Base-by-base conservation (phyloP, 306 rosid species). In the Corylus avellana region DNA sequence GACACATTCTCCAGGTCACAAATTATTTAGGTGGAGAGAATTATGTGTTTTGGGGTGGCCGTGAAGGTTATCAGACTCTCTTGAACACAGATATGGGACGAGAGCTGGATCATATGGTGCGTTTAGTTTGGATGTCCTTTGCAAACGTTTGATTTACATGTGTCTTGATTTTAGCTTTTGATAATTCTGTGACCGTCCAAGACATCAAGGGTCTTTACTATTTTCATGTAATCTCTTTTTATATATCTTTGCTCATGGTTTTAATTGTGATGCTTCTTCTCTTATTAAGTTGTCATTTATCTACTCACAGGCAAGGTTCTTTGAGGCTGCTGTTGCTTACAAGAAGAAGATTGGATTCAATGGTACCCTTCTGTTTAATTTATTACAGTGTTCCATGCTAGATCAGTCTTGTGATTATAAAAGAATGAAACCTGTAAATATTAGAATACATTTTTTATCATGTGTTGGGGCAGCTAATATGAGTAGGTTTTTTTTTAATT, bases 11-110 rank as follows among this genome's bases (percentile, higher is more conserved):
- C 51, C 87, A 95, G 99, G 99, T 93, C 70, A 93, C 99, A 22
- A 94, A 95, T 86, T 75, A 85, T 84, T 83, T 95, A 82, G 98
- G 99, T 5, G 99, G 98, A 72, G 99, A 91, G 88, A 93, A 90
- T 84, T 95, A 91, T 78, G 99, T 93, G 46, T 93, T 95, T 75
- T 95, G 99, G 99, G 99, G 98, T 10, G 99, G 99, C 20, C 99
- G 96, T 39, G 98, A 93, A 87, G 99, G 99, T 75, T 95, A 95
- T 48, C 99, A 95, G 75, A 80, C 92, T 79, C 98, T 93, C 68
- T 64, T 93, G 88, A 95, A 95, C 92, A 95, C 99, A 10, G 98
- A 93, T 86, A 93, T 95, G 99, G 98, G 93, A 78, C 86, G 94
- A 53, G 98, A 95, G 83, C 94, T 95, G 72, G 87, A 95, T 87